Percentiles rank a stretch among this genome's conserved stretches.
Evolutionary conservation across 495 filamentous ascomycete genomes (phyloP).

Genomic region (Talaromyces wortmannii): DNA sequence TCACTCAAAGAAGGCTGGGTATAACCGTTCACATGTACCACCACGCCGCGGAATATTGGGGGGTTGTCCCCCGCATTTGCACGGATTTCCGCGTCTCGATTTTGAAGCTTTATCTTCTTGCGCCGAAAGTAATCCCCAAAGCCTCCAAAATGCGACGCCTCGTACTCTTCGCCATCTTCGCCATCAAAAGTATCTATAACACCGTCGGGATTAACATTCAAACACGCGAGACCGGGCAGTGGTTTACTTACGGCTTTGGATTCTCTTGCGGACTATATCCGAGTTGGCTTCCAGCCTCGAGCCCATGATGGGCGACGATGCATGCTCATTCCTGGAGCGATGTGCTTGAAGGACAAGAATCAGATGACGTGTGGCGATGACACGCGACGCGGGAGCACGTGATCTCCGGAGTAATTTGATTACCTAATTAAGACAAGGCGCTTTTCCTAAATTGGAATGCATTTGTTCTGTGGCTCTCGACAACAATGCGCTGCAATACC

Average conservation of each 20-base stretch:
- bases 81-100: constrained; percentile 77
- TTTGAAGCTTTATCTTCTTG: constrained; percentile 95
- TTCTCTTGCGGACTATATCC: constrained; percentile 70
- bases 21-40: constrained; percentile 88
- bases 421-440: neutral
- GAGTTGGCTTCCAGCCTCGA: constrained; percentile 73
- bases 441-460: neutral
- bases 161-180: constrained; percentile 89
- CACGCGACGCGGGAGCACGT: constrained; percentile 1
- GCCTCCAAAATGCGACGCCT: constrained; percentile 76
- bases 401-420: neutral
- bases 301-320: constrained; percentile 55
- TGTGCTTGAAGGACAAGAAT: neutral
- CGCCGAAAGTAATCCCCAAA: constrained; percentile 85
- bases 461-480: too few relatives aligned
- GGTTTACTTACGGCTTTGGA: constrained; percentile 53
- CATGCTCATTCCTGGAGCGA: constrained; percentile 9
- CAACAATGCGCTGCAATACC: too few relatives aligned
- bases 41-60: constrained; percentile 80
- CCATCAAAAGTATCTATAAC: constrained; percentile 48
- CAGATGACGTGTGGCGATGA: constrained; percentile 4
- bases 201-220: neutral
- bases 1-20: constrained; percentile 87
- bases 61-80: constrained; percentile 59
- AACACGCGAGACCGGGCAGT: neutral